These are phyloP conservation scores for Raphanus hybrid DNA, from an alignment of 441 rosid species.

Conservation along the genomic window DNA sequence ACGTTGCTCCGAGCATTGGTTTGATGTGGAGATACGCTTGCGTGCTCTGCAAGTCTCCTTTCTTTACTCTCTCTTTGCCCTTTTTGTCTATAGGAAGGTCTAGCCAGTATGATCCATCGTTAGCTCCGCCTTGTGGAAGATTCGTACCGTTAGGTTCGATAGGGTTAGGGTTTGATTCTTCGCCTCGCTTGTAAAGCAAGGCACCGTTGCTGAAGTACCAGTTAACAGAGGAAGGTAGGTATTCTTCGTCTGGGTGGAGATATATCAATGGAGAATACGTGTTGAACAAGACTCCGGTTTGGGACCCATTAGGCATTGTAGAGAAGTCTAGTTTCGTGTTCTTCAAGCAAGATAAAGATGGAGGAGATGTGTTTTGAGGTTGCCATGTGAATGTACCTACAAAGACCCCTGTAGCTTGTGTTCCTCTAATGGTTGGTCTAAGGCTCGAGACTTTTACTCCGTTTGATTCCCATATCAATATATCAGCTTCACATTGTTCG, in stretches of 20 bases:
- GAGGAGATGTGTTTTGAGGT: slow-evolving; percentile 13
- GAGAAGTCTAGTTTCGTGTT: slow-evolving; percentile 51
- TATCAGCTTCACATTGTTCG: slow-evolving; percentile 55
- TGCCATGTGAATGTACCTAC: slow-evolving; percentile 69
- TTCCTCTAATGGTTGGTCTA: slow-evolving; percentile 58
- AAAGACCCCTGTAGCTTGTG: slow-evolving; percentile 52
- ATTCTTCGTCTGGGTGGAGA: slow-evolving; percentile 77
- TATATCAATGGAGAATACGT: slow-evolving; percentile 70
- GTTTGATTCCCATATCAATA: slow-evolving; percentile 66
- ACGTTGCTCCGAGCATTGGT: slow-evolving; percentile 81
- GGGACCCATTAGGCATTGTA: slow-evolving; percentile 63
- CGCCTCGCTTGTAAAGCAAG: slow-evolving; percentile 60
- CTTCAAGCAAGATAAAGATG: slow-evolving; percentile 62
- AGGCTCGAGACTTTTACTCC: slow-evolving; percentile 49
- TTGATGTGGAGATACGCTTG: slow-evolving; percentile 71
- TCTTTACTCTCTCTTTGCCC: slow-evolving; percentile 60
- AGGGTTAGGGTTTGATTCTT: slow-evolving; percentile 61
- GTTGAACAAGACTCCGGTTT: slow-evolving; percentile 54
- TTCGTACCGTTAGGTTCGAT: slow-evolving; percentile 65
- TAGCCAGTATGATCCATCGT: slow-evolving; percentile 76
- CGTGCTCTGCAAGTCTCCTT: slow-evolving; percentile 56
- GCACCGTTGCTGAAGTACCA: slow-evolving; percentile 83
- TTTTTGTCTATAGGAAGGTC: slow-evolving; percentile 69
- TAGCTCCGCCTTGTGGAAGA: slow-evolving; percentile 81
- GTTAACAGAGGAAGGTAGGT: slow-evolving; percentile 68